phyloP scores from a whole-genome alignment of 176 grass and related monocot genomes.

The Puccinellia tenuiflora region DNA sequence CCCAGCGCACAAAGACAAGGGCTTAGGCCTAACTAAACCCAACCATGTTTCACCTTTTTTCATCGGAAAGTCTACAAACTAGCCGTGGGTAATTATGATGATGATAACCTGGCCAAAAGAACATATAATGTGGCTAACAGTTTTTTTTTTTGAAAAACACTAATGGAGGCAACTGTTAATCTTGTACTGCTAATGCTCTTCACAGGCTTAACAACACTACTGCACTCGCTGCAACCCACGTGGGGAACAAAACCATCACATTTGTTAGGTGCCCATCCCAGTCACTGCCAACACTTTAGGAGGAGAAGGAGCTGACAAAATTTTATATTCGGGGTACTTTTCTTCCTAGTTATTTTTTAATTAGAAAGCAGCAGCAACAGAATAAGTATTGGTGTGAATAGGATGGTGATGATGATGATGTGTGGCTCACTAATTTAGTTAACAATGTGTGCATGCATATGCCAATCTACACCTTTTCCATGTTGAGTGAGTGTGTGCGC shows the following conservation, averaged over 20 bases:
- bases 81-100: background rate
- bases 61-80: background rate
- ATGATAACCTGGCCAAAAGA: background rate
- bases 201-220: background rate
- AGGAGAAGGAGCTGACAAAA: constrained; percentile 10
- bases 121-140: background rate
- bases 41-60: background rate
- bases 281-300: constrained; percentile 33
- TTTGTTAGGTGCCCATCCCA: constrained; percentile 20
- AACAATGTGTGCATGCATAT: too few relatives aligned
- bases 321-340: too few relatives aligned
- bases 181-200: background rate
- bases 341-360: too few relatives aligned
- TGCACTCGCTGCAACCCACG: constrained; percentile 8
- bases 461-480: too few relatives aligned
- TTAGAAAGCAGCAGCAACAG: too few relatives aligned
- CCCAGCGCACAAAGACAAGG: too few relatives aligned
- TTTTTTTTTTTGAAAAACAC: background rate
- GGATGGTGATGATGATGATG: too few relatives aligned
- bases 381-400: too few relatives aligned
- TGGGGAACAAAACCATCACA: constrained; percentile 28
- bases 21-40: too few relatives aligned
- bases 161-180: constrained; percentile 21
- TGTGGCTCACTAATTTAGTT: too few relatives aligned
- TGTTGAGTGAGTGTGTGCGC: too few relatives aligned